Evolutionary conservation across 2,329 filamentous ascomycete species (phyloP), one percentile per base, ranked within the genome.

Genomic region (Nigrospora oryzae): DNA sequence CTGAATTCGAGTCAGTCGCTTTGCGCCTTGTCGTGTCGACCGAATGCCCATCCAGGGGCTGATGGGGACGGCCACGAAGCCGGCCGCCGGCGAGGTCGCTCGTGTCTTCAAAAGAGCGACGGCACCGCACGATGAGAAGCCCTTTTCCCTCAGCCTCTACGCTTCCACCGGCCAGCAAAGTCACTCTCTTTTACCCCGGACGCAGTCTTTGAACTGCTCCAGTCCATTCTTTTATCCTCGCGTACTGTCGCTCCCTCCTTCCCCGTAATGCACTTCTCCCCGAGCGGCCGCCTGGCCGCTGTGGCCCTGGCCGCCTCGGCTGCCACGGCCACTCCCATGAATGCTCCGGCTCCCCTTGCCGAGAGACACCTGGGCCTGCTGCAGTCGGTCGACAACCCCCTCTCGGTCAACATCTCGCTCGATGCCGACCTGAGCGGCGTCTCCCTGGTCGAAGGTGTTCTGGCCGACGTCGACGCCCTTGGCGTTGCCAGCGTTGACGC

Each of bases 161-260:
- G 40, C 40, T 36, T 31, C 39, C 39, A 34, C 52, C 56, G 48
- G 51, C 49, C 49, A 48, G 52, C 55, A 53, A 51, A 44, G 44
- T 57, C 50, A 47, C 50, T 45, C 50, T 53, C 50, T 53, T 49
- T 54, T 50, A 46, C 48, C 50, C 35, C 49, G 52, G 49, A 53
- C 41, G 19, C 49, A 50, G 55, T 48, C 41, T 46, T 46, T 45
- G 45, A 45, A 46, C 49, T 51, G 42, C 47, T 57, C 59, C 58
- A 60, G 56, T 62, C 56, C 58, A 60, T 45, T 61, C 58, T 53
- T 57, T 57, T 62, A 49, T 40, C 45, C 28, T 40, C 42, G 34
- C 30, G 19, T 48, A 51, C 43, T 49, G 45, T 54, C 49, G 46
- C 41, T 47, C 48, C 45, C 45, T 46, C 32, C 38, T 48, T 43